phyloP scores from a whole-genome alignment of 257 asterid genomes.

The Knoxia roxburghii region DNA sequence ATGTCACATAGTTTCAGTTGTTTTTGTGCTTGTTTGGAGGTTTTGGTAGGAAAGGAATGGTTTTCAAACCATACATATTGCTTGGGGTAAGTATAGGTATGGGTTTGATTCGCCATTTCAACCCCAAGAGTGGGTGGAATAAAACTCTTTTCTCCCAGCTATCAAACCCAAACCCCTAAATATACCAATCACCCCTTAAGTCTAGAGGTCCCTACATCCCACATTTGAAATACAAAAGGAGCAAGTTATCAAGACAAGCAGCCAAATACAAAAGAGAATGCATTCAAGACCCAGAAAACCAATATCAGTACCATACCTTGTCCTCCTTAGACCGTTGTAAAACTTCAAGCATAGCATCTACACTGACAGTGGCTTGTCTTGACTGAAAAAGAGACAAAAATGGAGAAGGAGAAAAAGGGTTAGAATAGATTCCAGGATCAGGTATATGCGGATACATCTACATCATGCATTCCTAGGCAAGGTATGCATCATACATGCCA shows the following conservation, averaged over 20 bases:
- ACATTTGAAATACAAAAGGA: neutral
- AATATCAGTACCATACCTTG: slow-evolving; percentile 34
- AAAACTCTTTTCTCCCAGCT: too few relatives aligned
- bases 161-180: too few relatives aligned
- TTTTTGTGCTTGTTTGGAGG: too few relatives aligned
- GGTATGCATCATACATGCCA: neutral
- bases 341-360: slow-evolving; percentile 85
- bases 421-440: neutral
- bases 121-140: too few relatives aligned
- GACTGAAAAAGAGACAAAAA: slow-evolving; percentile 38
- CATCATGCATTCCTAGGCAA: neutral
- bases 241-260: neutral
- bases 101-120: too few relatives aligned
- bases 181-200: too few relatives aligned
- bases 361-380: slow-evolving; percentile 80
- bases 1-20: too few relatives aligned
- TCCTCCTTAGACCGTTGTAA: slow-evolving; percentile 52
- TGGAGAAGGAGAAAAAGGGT: neutral
- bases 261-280: neutral
- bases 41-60: too few relatives aligned
- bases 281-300: slow-evolving; percentile 1
- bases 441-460: too few relatives aligned
- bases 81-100: too few relatives aligned
- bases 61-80: too few relatives aligned
- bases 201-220: neutral